A percentile compares a stretch with the other conserved stretches of the same genome.
phyloP scores from a whole-genome alignment of 148 eudicot genomes.

The Amaranthus cruentus region DNA sequence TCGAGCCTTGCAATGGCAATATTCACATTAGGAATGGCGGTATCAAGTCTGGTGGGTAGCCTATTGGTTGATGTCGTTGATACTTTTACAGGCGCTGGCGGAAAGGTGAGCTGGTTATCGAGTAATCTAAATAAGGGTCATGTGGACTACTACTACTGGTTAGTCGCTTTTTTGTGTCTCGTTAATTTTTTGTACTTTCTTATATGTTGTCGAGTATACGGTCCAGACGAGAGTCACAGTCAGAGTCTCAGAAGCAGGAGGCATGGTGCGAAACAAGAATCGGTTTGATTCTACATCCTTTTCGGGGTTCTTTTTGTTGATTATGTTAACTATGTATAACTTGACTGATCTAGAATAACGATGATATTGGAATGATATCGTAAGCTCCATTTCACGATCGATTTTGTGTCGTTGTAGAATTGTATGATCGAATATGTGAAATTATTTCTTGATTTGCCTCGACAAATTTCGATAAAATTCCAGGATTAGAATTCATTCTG shows the following conservation, averaged over 20 bases:
- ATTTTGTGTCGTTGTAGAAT: too few relatives aligned
- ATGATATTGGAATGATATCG: neutral
- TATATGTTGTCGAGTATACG: slow-evolving; percentile 13
- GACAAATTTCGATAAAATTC: too few relatives aligned
- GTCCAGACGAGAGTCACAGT: neutral
- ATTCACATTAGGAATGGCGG: slow-evolving; percentile 35
- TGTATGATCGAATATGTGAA: too few relatives aligned
- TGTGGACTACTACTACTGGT: slow-evolving; percentile 27
- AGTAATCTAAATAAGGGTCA: slow-evolving; percentile 27
- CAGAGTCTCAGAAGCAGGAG: neutral
- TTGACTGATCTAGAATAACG: neutral
- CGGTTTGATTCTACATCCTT: slow-evolving; percentile 7
- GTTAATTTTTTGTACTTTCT: slow-evolving; percentile 16
- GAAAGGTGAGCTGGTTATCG: slow-evolving; percentile 24
- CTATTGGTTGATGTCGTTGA: slow-evolving; percentile 19
- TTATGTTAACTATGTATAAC: neutral
- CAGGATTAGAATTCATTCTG: too few relatives aligned
- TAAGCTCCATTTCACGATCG: neutral
- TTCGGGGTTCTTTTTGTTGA: neutral
- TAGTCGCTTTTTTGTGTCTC: slow-evolving; percentile 12
- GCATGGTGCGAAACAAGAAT: neutral
- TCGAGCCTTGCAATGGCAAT: slow-evolving; percentile 48
- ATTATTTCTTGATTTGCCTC: too few relatives aligned
- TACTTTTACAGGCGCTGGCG: neutral
- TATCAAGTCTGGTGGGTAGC: slow-evolving; percentile 25